A percentile compares a stretch with the other conserved stretches of the same genome.
Conservation (phyloP, 2,329 filamentous ascomycete genomes). For the Trichophyton verrucosum region DNA sequence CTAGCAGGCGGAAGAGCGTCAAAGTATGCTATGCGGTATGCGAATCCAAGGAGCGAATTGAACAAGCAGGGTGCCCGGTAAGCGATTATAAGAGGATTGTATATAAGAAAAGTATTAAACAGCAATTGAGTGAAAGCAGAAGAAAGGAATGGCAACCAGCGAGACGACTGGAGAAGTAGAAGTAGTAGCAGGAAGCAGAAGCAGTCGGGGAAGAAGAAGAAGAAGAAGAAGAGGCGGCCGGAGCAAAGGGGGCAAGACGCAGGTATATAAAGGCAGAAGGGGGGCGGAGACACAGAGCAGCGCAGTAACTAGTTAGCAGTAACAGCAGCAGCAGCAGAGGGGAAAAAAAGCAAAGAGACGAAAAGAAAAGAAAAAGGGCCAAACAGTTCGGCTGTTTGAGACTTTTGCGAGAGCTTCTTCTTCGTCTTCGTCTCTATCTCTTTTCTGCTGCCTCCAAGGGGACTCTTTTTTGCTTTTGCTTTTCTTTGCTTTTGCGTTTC, state of each 20-base stretch:
- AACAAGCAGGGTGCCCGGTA: neutral
- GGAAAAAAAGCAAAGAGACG: neutral
- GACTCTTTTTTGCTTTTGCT: too few species aligned
- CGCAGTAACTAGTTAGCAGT: too few species aligned
- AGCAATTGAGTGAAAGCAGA: neutral
- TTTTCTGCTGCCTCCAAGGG: too few species aligned
- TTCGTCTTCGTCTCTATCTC: neutral
- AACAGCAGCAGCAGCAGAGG: neutral
- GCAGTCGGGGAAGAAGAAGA: neutral
- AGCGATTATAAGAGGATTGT: neutral
- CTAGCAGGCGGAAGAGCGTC: neutral
- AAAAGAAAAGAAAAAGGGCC: neutral
- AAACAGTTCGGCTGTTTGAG: conserved; percentile 3
- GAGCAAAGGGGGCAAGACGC: neutral
- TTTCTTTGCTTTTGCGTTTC: too few species aligned
- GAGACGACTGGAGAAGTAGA: neutral
- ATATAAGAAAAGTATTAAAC: neutral
- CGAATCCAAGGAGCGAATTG: neutral
- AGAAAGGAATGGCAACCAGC: neutral
- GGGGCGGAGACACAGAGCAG: too few species aligned
- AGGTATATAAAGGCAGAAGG: neutral
- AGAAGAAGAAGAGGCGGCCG: neutral
- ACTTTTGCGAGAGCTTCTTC: neutral
- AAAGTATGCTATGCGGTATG: neutral
- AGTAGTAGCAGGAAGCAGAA: neutral